Evolutionary conservation across 2,329 filamentous ascomycete species (phyloP).

Genomic region (Hypocrella siamensis): DNA sequence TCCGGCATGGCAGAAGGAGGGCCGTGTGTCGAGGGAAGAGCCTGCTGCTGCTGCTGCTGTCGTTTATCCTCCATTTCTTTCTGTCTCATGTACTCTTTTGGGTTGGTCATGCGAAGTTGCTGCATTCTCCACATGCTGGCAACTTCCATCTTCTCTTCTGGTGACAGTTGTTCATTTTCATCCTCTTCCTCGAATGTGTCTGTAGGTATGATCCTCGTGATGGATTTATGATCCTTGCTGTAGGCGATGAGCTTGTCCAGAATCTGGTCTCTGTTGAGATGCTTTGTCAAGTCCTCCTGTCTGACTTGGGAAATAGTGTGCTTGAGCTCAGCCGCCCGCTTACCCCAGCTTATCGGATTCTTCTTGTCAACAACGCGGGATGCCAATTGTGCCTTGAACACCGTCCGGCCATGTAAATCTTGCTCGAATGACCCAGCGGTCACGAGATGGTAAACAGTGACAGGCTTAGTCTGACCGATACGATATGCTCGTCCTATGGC

Average conservation of each 20-base stretch:
- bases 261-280: slow-evolving; percentile 46
- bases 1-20: too few relatives aligned
- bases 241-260: slow-evolving; percentile 32
- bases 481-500: slow-evolving; percentile 78
- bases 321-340: slow-evolving; percentile 40
- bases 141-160: slow-evolving; percentile 43
- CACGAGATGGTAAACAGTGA: slow-evolving; percentile 74
- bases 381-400: slow-evolving; percentile 74
- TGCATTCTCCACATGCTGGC: slow-evolving; percentile 21
- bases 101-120: slow-evolving; percentile 16
- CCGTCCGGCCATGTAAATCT: slow-evolving; percentile 51
- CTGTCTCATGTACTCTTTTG: slow-evolving; percentile 13
- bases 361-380: slow-evolving; percentile 72
- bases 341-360: slow-evolving; percentile 53
- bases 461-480: slow-evolving; percentile 64
- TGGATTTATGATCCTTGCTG: slow-evolving; percentile 17
- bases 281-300: slow-evolving; percentile 34
- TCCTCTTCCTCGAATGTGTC: slow-evolving; percentile 63
- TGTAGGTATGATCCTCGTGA: slow-evolving; percentile 46
- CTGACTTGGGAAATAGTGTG: slow-evolving; percentile 35
- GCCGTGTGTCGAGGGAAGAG: too few relatives aligned
- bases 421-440: slow-evolving; percentile 69
- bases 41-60: neutral
- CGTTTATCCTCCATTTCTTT: slow-evolving; percentile 4
- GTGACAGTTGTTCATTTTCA: slow-evolving; percentile 34